Evolutionary conservation across 768 basidiomycete species (phyloP).

Genomic region (Collybia nuda): DNA sequence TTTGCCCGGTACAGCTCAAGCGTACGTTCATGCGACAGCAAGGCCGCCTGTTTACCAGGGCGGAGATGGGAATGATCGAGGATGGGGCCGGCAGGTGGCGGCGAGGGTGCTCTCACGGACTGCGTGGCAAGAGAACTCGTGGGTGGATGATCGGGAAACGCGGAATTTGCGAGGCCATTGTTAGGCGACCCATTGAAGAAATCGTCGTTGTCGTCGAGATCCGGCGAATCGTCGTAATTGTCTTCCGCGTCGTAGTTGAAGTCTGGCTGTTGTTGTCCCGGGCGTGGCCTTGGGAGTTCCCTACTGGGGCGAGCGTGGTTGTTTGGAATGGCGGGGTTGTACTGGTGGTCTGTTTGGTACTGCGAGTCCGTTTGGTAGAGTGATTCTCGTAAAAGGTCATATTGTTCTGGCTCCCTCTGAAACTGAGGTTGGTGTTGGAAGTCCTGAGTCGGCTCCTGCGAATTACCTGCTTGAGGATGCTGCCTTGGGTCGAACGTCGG

Average conservation of each 20-base stretch:
- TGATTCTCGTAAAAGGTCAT: constrained; percentile 4
- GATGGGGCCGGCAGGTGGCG: constrained; percentile 63
- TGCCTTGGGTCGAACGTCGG: constrained; percentile 8
- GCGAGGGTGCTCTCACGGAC: constrained; percentile 67
- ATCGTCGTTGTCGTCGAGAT: constrained; percentile 19
- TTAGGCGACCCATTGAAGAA: constrained; percentile 19
- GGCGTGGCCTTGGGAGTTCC: constrained; percentile 6
- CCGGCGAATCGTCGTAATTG: constrained; percentile 14
- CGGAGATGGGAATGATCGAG: constrained; percentile 91
- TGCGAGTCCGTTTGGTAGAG: constrained; percentile 7
- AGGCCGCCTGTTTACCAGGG: constrained; percentile 88
- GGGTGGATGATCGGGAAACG: constrained; percentile 18
- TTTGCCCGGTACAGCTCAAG: constrained; percentile 97
- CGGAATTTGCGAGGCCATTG: constrained; percentile 7
- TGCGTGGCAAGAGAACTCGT: constrained; percentile 46
- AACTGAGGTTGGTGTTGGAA: constrained; percentile 8
- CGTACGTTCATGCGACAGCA: constrained; percentile 94
- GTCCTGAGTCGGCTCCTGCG: constrained; percentile 6
- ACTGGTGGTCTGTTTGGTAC: constrained; percentile 6
- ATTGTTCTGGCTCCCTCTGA: neutral
- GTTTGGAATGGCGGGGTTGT: constrained; percentile 10
- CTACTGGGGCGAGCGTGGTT: constrained; percentile 3
- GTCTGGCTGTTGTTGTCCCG: neutral
- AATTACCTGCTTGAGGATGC: neutral
- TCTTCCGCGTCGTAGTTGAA: constrained; percentile 15